Conservation (phyloP, 306 rosid species). For the Herpetospermum pedunculosum region DNA sequence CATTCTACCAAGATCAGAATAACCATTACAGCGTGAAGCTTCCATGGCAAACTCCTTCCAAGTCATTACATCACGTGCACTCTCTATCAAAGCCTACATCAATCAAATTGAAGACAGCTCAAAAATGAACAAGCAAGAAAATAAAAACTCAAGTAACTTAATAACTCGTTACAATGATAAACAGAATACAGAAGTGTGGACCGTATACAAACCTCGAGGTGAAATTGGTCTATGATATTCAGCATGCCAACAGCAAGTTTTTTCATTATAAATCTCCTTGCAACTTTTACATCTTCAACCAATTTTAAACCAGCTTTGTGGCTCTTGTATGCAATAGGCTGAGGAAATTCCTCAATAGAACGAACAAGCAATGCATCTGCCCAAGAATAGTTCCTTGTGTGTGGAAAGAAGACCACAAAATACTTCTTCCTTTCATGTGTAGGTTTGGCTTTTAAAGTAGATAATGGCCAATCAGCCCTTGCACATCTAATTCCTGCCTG, state of each 20-base stretch:
- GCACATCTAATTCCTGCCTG: conserved; percentile 92
- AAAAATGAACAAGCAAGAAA: conserved; percentile 7
- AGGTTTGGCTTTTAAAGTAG: conserved; percentile 92
- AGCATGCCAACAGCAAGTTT: conserved; percentile 81
- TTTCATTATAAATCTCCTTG: conserved; percentile 80
- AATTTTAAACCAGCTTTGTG: conserved; percentile 65
- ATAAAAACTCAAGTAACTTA: not conserved
- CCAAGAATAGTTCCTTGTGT: conserved; percentile 88
- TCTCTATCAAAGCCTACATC: conserved; percentile 66
- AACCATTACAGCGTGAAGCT: conserved; percentile 70
- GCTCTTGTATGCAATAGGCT: conserved; percentile 73
- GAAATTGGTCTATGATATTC: conserved; percentile 77
- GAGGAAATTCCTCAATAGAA: conserved; percentile 61
- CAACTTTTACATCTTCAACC: conserved; percentile 70
- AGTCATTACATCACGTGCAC: conserved; percentile 54
- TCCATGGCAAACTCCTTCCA: conserved; percentile 95
- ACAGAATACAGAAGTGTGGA: conserved; percentile 6
- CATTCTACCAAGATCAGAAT: conserved; percentile 86
- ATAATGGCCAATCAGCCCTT: conserved; percentile 91
- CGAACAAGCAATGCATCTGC: conserved; percentile 82
- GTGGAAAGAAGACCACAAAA: conserved; percentile 84
- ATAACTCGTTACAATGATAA: not conserved
- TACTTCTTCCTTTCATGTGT: conserved; percentile 89
- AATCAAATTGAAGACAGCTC: conserved; percentile 17
- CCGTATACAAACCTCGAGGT: conserved; percentile 44